phyloP scores from a whole-genome alignment of 108 stramenopile species.

The Fragilaria radians region DNA sequence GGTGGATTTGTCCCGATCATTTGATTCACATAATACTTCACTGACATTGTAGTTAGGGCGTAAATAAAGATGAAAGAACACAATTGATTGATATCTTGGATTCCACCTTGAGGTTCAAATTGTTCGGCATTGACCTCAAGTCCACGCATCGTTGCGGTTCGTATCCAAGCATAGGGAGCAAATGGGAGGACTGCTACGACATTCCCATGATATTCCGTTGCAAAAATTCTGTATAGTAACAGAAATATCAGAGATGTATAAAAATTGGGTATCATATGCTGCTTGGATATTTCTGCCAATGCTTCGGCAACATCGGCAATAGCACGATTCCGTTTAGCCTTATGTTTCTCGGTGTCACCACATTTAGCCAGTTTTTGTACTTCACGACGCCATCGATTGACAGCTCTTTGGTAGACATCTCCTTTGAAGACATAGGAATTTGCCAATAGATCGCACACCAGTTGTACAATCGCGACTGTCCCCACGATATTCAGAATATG shows the following conservation, averaged over 20 bases:
- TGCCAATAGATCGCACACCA: conserved; percentile 45
- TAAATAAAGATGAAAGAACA: conserved; percentile 69
- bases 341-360: conserved; percentile 1
- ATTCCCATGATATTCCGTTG: conserved; percentile 60
- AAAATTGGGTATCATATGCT: conserved; percentile 43
- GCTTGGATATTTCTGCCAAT: conserved; percentile 43
- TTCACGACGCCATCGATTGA: conserved; percentile 48
- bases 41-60: conserved; percentile 41
- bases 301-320: conserved; percentile 40
- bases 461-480: conserved; percentile 51
- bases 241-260: conserved; percentile 53
- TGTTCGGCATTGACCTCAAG: conserved; percentile 22
- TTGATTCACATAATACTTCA: conserved; percentile 60
- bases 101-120: conserved; percentile 9
- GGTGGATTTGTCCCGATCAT: conserved; percentile 53
- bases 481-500: conserved; percentile 54
- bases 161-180: conserved; percentile 46
- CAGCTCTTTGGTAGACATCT: conserved; percentile 44
- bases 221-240: conserved; percentile 61
- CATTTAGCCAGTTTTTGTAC: conserved; percentile 34
- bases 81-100: conserved; percentile 39
- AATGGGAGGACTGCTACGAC: conserved; percentile 70
- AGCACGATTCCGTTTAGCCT: conserved; percentile 37
- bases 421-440: conserved; percentile 41
- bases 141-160: conserved; percentile 43